phyloP scores from a whole-genome alignment of 345 rosid genomes.

The Turnera subulata region DNA sequence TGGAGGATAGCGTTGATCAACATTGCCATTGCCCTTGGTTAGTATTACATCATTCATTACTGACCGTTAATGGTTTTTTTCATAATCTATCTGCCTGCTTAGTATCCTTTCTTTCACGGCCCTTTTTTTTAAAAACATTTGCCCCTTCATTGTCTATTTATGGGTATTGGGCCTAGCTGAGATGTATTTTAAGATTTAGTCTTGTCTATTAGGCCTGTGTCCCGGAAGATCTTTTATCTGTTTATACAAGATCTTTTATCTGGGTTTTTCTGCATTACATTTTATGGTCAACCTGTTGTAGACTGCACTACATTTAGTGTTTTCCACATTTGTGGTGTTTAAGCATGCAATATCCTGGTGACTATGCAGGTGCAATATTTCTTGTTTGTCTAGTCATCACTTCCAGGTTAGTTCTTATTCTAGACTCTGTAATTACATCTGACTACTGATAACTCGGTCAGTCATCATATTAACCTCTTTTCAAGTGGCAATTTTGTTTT shows the following conservation, averaged over 20 bases:
- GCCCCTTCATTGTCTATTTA: too few species aligned
- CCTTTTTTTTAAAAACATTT: too few species aligned
- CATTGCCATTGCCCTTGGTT: conserved; percentile 24
- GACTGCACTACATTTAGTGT: neutral
- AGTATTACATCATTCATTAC: conserved; percentile 1
- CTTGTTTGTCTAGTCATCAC: conserved; percentile 23
- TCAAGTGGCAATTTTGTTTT: neutral
- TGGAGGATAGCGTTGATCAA: conserved; percentile 26
- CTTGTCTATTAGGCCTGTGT: too few species aligned
- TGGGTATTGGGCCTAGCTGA: too few species aligned
- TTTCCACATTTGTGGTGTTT: neutral
- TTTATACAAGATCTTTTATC: too few species aligned
- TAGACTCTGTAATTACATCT: neutral
- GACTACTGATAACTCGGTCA: neutral
- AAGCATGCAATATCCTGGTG: neutral
- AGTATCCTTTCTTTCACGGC: too few species aligned
- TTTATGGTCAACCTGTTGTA: neutral
- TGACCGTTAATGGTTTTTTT: too few species aligned
- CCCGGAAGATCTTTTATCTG: too few species aligned
- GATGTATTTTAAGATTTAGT: too few species aligned
- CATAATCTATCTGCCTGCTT: too few species aligned
- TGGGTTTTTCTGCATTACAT: neutral
- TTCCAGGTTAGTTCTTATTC: conserved; percentile 14
- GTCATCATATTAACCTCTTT: neutral
- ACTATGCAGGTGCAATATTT: conserved; percentile 20